phyloP scores from a whole-genome alignment of 1,284 basidiomycete species.

The Nidula niveotomentosa region DNA sequence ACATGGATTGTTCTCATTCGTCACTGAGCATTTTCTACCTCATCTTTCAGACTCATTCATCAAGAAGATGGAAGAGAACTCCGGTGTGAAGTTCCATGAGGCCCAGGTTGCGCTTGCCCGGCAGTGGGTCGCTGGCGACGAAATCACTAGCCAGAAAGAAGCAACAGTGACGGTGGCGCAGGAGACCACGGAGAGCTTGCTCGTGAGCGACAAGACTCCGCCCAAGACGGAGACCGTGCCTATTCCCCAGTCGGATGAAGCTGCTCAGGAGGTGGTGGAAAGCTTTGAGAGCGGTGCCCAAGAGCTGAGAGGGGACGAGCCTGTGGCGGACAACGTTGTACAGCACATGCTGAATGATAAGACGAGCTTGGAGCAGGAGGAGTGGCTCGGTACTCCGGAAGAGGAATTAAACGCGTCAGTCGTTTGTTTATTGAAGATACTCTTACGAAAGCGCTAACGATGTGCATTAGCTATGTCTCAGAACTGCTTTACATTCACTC shows the following conservation, averaged over 20 bases:
- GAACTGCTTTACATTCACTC: constrained; percentile 83
- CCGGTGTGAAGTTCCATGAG: constrained; percentile 80
- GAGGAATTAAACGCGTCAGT: constrained; percentile 68
- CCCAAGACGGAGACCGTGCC: constrained; percentile 60
- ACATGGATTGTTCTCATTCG: too few species aligned
- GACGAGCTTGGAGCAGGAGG: constrained; percentile 64
- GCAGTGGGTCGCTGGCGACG: constrained; percentile 68
- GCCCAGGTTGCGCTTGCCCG: constrained; percentile 87
- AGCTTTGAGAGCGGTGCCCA: constrained; percentile 68
- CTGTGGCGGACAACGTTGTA: constrained; percentile 71
- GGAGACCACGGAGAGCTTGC: constrained; percentile 40
- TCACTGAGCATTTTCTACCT: too few species aligned
- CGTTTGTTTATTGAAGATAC: constrained; percentile 2
- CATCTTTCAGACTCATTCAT: constrained; percentile 42
- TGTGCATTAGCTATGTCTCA: constrained; percentile 63
- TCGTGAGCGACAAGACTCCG: constrained; percentile 47
- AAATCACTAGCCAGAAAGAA: constrained; percentile 41
- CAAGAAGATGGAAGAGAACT: constrained; percentile 67
- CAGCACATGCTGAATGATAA: constrained; percentile 75
- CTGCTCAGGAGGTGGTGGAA: constrained; percentile 63
- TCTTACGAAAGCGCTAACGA: not conserved
- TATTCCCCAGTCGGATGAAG: constrained; percentile 65
- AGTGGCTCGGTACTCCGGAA: constrained; percentile 80
- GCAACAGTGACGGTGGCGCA: constrained; percentile 52
- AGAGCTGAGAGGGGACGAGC: constrained; percentile 50